phyloP scores from a whole-genome alignment of 225 moss, liverwort and hornwort genomes.

The Climacium dendroides region DNA sequence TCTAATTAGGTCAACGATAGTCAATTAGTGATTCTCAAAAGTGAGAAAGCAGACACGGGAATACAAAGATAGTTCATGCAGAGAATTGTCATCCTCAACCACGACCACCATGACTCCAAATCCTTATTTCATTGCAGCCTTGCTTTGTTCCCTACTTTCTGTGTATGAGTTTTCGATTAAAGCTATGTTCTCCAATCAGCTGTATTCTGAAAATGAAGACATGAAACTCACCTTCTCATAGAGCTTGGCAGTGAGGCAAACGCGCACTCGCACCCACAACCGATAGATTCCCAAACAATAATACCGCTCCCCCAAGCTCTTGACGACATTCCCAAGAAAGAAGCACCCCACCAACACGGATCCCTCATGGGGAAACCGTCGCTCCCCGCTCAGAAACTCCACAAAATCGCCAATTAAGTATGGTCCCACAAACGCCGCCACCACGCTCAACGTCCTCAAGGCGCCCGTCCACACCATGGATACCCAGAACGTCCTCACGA shows the following conservation, averaged over 20 bases:
- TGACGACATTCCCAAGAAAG: constrained; percentile 19
- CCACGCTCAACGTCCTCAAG: neutral
- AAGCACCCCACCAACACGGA: constrained; percentile 19
- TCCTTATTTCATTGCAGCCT: neutral
- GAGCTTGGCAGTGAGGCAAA: constrained; percentile 33
- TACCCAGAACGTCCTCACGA: constrained; percentile 7
- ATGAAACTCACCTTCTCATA: constrained; percentile 13
- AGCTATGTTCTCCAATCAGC: neutral
- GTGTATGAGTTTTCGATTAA: neutral
- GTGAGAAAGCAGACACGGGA: neutral
- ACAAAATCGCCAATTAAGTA: constrained; percentile 22
- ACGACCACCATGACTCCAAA: neutral
- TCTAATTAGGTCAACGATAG: neutral
- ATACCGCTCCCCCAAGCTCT: constrained; percentile 10
- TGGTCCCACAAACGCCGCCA: constrained; percentile 22
- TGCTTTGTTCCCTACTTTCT: neutral
- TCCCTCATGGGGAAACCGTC: constrained; percentile 31
- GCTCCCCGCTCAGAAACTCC: constrained; percentile 22
- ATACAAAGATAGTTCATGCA: neutral
- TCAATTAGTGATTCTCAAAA: neutral
- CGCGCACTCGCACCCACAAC: constrained; percentile 8
- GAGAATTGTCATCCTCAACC: neutral
- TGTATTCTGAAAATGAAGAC: neutral
- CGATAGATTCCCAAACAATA: constrained; percentile 18
- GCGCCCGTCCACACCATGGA: neutral